Evolutionary conservation across 768 basidiomycete genomes (phyloP), one percentile per base, ranked within the genome.

Genomic region (Russula emetica): DNA sequence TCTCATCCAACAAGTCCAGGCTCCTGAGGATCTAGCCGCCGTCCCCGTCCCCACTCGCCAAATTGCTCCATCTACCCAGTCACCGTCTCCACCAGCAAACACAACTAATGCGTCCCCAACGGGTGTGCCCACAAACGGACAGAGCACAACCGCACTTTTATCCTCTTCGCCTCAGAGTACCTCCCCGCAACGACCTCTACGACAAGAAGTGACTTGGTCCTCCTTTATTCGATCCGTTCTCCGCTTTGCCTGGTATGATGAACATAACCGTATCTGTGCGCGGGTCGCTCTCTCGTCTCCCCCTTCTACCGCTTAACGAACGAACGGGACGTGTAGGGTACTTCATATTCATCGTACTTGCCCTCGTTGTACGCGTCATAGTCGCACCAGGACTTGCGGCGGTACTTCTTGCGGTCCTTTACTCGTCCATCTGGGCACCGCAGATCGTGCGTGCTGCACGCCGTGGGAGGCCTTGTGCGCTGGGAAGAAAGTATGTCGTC

Each of bases 381-480:
- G 69, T 90, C 69, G 84, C 85, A 24, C 83, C 88, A 1, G 80
- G 82, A 0, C 76, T 91, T 50, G 82, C 86, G 9, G 78, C 90
- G 69, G 67, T 87, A 20, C 84, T 89, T 67, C 80, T 94, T 38
- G 82, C 78, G 11, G 72, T 78, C 30, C 81, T 91, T 61, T 93
- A 95, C 73, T 87, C 87, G 7, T 80, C 80, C 63, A 86, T 94
- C 70, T 97, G 94, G 94, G 68, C 88, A 5, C 87, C 91, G 4
- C 94, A 95, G 74, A 92, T 97, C 54, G 78, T 87, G 58, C 80
- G 94, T 26, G 89, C 92, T 18, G 84, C 81, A 18, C 80, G 82
- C 24, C 82, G 90, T 26, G 88, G 87, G 10, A 80, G 90, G 63
- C 79, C 81, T 9, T 87, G 87, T 70, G 88, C 87, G 0, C 71